Percentiles rank a stretch among this genome's conserved stretches.
These are phyloP conservation scores for Athelia psychrophila DNA, from an alignment of 1,284 basidiomycete species.

Conservation along the genomic window DNA sequence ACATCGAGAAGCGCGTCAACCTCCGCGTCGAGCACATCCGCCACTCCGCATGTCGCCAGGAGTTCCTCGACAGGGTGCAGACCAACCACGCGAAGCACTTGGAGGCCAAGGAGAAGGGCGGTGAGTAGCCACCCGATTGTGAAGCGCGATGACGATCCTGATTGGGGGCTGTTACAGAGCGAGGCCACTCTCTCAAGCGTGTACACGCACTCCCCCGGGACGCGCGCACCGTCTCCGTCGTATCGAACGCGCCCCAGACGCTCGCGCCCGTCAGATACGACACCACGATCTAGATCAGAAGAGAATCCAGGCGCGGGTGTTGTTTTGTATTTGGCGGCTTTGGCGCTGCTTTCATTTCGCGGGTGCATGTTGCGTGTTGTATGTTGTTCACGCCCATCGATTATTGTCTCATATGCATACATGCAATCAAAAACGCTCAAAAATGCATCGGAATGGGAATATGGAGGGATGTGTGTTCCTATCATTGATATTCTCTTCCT, in stretches of 20 bases:
- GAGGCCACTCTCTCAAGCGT: conserved; percentile 78
- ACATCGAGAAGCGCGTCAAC: conserved; percentile 99
- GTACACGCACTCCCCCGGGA: conserved; percentile 84
- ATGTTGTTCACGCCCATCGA: not conserved
- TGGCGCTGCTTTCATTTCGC: not conserved
- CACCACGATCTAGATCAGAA: conserved; percentile 67
- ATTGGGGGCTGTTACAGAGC: conserved; percentile 46
- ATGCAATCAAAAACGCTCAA: not conserved
- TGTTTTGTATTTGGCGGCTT: not conserved
- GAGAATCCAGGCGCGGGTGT: conserved; percentile 22
- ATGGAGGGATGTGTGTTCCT: too few species aligned
- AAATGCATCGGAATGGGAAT: too few species aligned
- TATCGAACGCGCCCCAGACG: conserved; percentile 88
- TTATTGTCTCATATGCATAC: not conserved
- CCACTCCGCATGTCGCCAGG: conserved; percentile 98
- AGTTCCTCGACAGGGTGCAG: conserved; percentile 97
- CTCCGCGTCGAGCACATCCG: conserved; percentile 96
- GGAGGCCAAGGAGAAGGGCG: conserved; percentile 86
- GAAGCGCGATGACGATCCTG: not conserved
- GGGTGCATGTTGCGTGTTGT: not conserved
- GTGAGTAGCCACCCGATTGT: conserved; percentile 48
- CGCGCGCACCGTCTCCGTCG: conserved; percentile 72
- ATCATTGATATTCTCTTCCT: too few species aligned
- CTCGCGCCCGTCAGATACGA: conserved; percentile 90
- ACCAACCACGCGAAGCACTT: conserved; percentile 84